Base-by-base conservation (phyloP, 805 yeast species). In the Kazachstania psychrophila region DNA sequence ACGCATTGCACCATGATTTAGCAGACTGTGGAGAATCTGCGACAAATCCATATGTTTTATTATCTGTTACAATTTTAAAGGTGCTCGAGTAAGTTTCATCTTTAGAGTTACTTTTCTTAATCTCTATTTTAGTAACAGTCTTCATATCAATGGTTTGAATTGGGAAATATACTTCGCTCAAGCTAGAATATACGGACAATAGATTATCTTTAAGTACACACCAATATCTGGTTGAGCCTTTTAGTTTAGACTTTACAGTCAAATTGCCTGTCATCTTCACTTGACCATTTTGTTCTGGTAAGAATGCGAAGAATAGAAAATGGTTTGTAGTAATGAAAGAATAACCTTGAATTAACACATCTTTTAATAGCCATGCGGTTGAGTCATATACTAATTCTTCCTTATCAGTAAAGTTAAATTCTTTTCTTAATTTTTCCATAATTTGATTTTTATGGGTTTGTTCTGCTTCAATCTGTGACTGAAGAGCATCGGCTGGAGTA, bases 151-250 rank as follows among this genome's bases (percentile, higher is more conserved):
- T 75, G 0, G 85, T 79, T 25, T 82, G 61, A 7, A 67, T 64
- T 0, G 97, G 96, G 61, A 86, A 87, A 57, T 87, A 86, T n/a
- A 80, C 61, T 40, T 87, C 94, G 0, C 85, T 77, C 1, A 95
- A 72, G 6, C 72, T 73, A 7, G 72, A 62, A 56, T 80, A 87
- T 26, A 84, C 66, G 3, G 84, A 70, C 13, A 89, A 66, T 0
- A 86, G 71, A 31, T 77, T 77, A 26, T 76, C 76, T 45, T 81
- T 67, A 41, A 89, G 62, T 0, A 86, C 73, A 6, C 86, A 86
- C 96, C 96, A 89, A 52, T 70, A 79, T 32, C 94, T 67, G 3
- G 47, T 36, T 7, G 49, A 35, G 1, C 51, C 48, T 13, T 39
- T 44, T 2, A 52, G 40, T 1, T 47, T 27, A 0, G 67, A 54